Percentiles rank a stretch among this genome's conserved stretches.
These are phyloP conservation scores for Potentilla sterilis DNA, from an alignment of 306 rosid species.

Conservation along the genomic window DNA sequence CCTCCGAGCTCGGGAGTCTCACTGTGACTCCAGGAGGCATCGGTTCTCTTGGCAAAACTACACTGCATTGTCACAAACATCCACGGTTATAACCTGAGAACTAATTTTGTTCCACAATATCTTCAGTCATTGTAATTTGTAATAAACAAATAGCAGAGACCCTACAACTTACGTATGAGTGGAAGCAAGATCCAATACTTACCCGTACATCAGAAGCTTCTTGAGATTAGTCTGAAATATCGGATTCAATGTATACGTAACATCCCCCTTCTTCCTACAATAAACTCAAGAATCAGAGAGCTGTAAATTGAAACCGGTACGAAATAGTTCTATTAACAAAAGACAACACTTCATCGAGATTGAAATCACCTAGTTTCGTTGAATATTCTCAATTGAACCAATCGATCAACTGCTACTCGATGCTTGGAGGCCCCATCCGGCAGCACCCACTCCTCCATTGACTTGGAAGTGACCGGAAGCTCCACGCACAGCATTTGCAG, in stretches of 20 bases:
- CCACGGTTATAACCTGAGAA: conserved; percentile 26
- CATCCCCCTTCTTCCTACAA: conserved; percentile 69
- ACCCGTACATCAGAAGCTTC: conserved; percentile 77
- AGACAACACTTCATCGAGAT: not conserved
- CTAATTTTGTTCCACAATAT: not conserved
- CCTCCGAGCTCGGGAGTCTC: conserved; percentile 80
- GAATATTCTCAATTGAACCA: conserved; percentile 77
- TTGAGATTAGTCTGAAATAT: conserved; percentile 83
- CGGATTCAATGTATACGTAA: conserved; percentile 62
- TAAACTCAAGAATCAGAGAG: not conserved
- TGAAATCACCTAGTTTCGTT: conserved; percentile 63
- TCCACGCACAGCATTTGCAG: conserved; percentile 72
- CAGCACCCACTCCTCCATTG: conserved; percentile 92
- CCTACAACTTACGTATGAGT: not conserved
- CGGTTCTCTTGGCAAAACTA: conserved; percentile 90
- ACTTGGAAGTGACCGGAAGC: conserved; percentile 55
- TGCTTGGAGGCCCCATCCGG: conserved; percentile 83
- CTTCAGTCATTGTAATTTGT: too few relatives aligned
- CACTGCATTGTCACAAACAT: conserved; percentile 57
- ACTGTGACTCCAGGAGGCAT: conserved; percentile 83
- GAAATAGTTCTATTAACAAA: not conserved
- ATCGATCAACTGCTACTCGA: conserved; percentile 79
- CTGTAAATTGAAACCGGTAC: not conserved
- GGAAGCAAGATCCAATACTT: conserved; percentile 11
- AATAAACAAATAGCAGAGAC: too few relatives aligned